These are phyloP conservation scores for Aspergillus alliaceus DNA, from an alignment of 2,329 filamentous ascomycete species.

Conservation along the genomic window DNA sequence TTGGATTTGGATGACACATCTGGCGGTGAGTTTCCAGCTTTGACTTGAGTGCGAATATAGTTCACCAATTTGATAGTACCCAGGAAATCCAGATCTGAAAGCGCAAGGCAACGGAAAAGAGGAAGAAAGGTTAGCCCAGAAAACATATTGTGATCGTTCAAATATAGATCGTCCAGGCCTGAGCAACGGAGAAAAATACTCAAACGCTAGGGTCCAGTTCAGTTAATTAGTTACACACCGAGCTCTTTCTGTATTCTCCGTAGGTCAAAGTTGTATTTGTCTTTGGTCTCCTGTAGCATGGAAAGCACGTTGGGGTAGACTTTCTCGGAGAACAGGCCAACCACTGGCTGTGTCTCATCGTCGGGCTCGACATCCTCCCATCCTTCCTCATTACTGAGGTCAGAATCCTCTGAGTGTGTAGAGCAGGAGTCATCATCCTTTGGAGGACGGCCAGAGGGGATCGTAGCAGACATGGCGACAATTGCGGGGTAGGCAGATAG, in stretches of 20 bases:
- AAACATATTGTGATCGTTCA: conserved; percentile 3
- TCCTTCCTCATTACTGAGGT: conserved; percentile 52
- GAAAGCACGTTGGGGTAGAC: conserved; percentile 63
- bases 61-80: conserved; percentile 75
- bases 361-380: conserved; percentile 65
- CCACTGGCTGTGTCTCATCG: conserved; percentile 60
- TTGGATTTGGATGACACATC: conserved; percentile 60
- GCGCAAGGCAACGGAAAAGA: conserved; percentile 19
- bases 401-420: conserved; percentile 43
- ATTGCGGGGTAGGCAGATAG: conserved; percentile 4
- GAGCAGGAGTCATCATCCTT: conserved; percentile 27
- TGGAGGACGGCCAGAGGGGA: conserved; percentile 18
- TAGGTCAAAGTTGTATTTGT: conserved; percentile 68
- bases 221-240: conserved; percentile 38
- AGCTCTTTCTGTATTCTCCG: conserved; percentile 55
- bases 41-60: conserved; percentile 55
- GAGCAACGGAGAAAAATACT: conserved; percentile 11
- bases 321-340: conserved; percentile 67
- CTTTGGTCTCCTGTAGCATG: conserved; percentile 70
- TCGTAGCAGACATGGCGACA: conserved; percentile 31
- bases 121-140: conserved; percentile 13
- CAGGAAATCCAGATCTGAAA: conserved; percentile 67
- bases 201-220: conserved; percentile 5
- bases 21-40: conserved; percentile 48
- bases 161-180: conserved; percentile 8